A percentile compares a stretch with the other conserved stretches of the same genome.
Evolutionary conservation across 345 rosid genomes (phyloP).

Genomic region (Capsella bursapastoris): DNA sequence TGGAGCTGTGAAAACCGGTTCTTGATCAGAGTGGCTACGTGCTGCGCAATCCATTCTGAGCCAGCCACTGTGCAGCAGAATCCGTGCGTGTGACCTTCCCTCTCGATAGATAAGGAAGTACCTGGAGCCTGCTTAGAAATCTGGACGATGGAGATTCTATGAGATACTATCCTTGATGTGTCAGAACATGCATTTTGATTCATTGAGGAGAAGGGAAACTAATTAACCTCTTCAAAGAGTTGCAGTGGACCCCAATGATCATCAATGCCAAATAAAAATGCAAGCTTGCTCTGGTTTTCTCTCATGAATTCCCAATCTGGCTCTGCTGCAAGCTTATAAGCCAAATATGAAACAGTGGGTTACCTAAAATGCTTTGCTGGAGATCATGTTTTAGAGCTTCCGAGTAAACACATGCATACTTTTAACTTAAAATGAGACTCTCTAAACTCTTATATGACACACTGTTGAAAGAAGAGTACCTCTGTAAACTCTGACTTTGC

Average conservation of each 20-base stretch:
- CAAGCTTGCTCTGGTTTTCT: conserved; percentile 58
- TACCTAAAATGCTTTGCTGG: neutral
- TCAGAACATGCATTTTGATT: neutral
- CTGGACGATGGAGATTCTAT: conserved; percentile 47
- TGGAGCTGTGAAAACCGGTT: conserved; percentile 35
- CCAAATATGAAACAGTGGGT: conserved; percentile 30
- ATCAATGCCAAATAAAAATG: conserved; percentile 72
- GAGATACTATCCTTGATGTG: conserved; percentile 3
- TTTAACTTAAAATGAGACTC: neutral
- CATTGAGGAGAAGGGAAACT: conserved; percentile 1
- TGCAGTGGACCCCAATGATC: conserved; percentile 92
- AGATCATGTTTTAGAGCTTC: conserved; percentile 19
- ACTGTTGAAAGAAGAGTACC: conserved; percentile 48
- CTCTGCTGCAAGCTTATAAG: conserved; percentile 62
- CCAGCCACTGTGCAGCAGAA: conserved; percentile 85
- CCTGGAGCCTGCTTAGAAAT: conserved; percentile 63
- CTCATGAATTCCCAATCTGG: conserved; percentile 82
- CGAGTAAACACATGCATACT: neutral
- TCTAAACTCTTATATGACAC: conserved; percentile 9
- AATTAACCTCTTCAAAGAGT: conserved; percentile 71
- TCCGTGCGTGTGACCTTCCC: conserved; percentile 76
- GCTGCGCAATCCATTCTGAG: conserved; percentile 73
- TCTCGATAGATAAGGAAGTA: conserved; percentile 64
- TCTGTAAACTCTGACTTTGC: conserved; percentile 73
- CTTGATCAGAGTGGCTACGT: conserved; percentile 62